Evolutionary conservation across 805 yeast species (phyloP), one percentile per base, ranked within the genome.

Genomic region (Saturnispora kantuleensis): DNA sequence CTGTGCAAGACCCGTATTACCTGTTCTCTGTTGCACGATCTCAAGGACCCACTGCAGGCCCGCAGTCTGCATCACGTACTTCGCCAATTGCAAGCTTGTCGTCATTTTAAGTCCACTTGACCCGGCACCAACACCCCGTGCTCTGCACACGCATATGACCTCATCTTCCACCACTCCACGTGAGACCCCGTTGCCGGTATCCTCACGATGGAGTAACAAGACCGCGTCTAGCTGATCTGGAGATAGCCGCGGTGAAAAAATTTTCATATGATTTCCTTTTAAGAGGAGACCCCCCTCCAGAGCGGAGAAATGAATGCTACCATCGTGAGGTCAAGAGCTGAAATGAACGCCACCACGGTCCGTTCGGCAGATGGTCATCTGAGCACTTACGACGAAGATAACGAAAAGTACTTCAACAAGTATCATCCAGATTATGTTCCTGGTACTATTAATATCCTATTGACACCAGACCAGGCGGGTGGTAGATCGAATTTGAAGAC

Each of bases 401-500:
- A 47, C 31, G 57, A 54, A 17, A 53, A 59, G 34, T 60, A 54
- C 41, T 53, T 57, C 5, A 57, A 61, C 46, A 55, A 53, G 35
- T 52, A 60, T 45, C 64, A 60, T 42, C 63, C 62, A n/a, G 75
- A 72, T 34, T 74, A 67, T 52, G 58, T 76, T 37, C 81, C 81
- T 2, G 81, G 81, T 5, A 76, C 82, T 0, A 60, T 71, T 50
- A 75, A 73, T 54, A 67, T 76, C 35, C 66, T 70, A 44, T 56
- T 74, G 2, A 52, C 51, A 21, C 26, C 26, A 6, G 26, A 21
- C 3, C 50, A 49, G 38, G 41, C 38, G 9, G 57, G 50, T 10
- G 34, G 47, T 32, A 55, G 47, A 38, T 38, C 38, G 9, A 46
- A 47, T 29, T 49, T 65, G 48, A 67, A 63, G 45, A 64, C 67